A percentile compares a stretch with the other conserved stretches of the same genome.
phyloP scores from a whole-genome alignment of 1,139 yeast genomes.

The Saccharomyces pastorianus region DNA sequence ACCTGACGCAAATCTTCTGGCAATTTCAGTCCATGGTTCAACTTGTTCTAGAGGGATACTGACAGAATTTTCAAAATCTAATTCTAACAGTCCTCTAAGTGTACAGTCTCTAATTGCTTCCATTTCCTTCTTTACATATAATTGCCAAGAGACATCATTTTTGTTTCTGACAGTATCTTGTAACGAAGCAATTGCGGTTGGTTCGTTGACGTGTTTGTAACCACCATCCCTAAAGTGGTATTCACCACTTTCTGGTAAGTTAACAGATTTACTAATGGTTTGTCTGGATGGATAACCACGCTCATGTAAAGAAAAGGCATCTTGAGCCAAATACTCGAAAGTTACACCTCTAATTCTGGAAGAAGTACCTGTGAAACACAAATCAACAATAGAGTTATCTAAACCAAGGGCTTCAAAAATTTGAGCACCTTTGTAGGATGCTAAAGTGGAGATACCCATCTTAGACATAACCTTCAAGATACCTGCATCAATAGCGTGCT shows the following conservation, averaged over 20 bases:
- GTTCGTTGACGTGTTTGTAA: conserved; percentile 88
- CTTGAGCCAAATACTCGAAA: conserved; percentile 92
- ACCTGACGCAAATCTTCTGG: conserved; percentile 93
- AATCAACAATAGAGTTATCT: conserved; percentile 89
- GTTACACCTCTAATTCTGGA: conserved; percentile 94
- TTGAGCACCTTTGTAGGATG: conserved; percentile 97
- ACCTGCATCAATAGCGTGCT: conserved; percentile 79
- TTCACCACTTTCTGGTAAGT: conserved; percentile 92
- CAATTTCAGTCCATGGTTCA: conserved; percentile 99
- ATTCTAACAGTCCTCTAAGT: conserved; percentile 84
- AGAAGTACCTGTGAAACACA: conserved; percentile 96
- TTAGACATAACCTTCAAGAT: conserved; percentile 95
- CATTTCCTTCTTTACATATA: conserved; percentile 80
- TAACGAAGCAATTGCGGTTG: conserved; percentile 86
- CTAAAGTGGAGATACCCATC: conserved; percentile 97
- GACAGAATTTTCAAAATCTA: conserved; percentile 62
- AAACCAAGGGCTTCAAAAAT: conserved; percentile 95
- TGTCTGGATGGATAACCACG: conserved; percentile 79
- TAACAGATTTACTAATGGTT: conserved; percentile 56
- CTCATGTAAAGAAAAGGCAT: conserved; percentile 88
- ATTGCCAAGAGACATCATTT: conserved; percentile 85
- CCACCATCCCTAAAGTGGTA: conserved; percentile 99
- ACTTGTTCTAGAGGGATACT: conserved; percentile 94
- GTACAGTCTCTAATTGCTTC: conserved; percentile 92
- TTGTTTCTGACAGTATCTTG: conserved; percentile 97